phyloP scores from a whole-genome alignment of 2,329 filamentous ascomycete species.

The Claviceps sp. region DNA sequence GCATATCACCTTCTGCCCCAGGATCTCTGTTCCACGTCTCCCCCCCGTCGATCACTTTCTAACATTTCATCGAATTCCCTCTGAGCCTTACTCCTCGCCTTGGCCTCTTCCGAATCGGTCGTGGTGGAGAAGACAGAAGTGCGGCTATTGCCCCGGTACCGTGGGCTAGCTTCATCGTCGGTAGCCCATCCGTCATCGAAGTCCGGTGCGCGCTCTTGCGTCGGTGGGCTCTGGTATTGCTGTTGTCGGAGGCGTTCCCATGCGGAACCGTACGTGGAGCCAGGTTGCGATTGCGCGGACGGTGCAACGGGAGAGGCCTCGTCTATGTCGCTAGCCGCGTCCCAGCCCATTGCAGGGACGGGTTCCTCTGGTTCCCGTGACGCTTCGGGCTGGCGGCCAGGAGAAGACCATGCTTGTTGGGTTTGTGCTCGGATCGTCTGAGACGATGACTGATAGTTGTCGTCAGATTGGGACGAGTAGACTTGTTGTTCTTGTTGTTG shows the following conservation, averaged over 20 bases:
- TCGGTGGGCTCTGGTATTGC: constrained; percentile 18
- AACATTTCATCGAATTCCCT: constrained; percentile 36
- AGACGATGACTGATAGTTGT: constrained; percentile 1
- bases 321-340: constrained; percentile 18
- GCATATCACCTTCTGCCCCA: constrained; percentile 13
- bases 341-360: constrained; percentile 11
- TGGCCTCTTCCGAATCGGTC: constrained; percentile 23
- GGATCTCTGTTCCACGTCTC: constrained; percentile 14
- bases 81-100: constrained; percentile 32
- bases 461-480: constrained; percentile 2
- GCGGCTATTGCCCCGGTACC: constrained; percentile 10
- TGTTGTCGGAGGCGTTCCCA: constrained; percentile 34
- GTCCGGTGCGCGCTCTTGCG: constrained; percentile 8
- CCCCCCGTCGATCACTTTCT: constrained; percentile 28
- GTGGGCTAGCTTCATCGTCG: constrained; percentile 14
- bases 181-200: constrained; percentile 7
- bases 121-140: constrained; percentile 21
- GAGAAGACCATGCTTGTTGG: constrained; percentile 8
- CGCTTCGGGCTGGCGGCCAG: constrained; percentile 5
- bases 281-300: constrained; percentile 14
- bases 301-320: constrained; percentile 31
- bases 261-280: constrained; percentile 18
- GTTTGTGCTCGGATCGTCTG: constrained; percentile 2
- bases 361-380: constrained; percentile 3
- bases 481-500: constrained; percentile 5